Evolutionary conservation across 495 filamentous ascomycete species (phyloP), one percentile per base, ranked within the genome.

Genomic region (Aspergillus leporis): DNA sequence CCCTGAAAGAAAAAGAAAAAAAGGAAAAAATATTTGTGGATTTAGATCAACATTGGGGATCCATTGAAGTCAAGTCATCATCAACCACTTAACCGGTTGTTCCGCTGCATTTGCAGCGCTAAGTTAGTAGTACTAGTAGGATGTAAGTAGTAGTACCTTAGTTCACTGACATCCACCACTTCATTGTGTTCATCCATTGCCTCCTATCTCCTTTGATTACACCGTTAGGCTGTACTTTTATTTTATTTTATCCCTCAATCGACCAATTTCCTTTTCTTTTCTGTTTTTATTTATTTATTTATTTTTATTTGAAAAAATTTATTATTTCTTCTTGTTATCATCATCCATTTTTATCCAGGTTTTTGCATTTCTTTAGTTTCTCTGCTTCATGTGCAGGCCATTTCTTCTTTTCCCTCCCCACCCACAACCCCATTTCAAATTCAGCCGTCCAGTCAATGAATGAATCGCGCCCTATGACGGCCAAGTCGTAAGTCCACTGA

Each of bases 71-170:
- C 16, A 12, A 38, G 14, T 10, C 43, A 21, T 23, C 43, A 25
- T 28, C 47, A 25, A 49, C 34, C 41, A 34, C 49, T 51, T 30
- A 51, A 51, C 49, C 49, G 49, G 50, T 36, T 34, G 50, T 52
- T 52, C 50, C 50, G 50, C 50, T 52, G 50, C 30, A 51, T 51
- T 34, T 51, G 28, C 49, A 18, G 28, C 34, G 38, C 14, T 36
- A 36, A 22, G 16, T 36, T 14, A 52, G 28, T 28, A 28, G 25
- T 28, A 28, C 25, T 28, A 28, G 25, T 28, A 28, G 25, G 25
- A 6, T 28, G 25, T 28, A 28, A 28, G 25, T 28, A 28, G 25
- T 28, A 28, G 25, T 51, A 4, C 14, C 3, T 32, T 31, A 18
- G 21, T 32, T 50, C 13, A 12, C 34, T 31, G 16, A 31, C 50